These are phyloP conservation scores for Cytospora mali DNA, from an alignment of 2,329 filamentous ascomycete genomes.

Conservation along the genomic window DNA sequence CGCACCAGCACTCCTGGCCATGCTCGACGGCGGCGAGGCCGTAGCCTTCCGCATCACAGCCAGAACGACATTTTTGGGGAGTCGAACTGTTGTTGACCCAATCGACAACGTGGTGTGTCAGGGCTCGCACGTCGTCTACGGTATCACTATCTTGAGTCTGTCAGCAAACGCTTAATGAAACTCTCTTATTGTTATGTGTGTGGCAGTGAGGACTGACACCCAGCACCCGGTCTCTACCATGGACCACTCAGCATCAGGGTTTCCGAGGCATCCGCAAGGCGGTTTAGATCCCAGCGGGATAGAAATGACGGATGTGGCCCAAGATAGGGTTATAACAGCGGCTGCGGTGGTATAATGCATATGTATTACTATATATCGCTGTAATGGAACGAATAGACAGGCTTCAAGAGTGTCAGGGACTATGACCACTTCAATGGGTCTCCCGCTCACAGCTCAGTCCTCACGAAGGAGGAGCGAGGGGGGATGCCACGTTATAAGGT, in stretches of 20 bases:
- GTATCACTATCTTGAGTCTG: neutral
- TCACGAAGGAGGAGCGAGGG: neutral
- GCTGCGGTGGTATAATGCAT: neutral
- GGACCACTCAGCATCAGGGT: neutral
- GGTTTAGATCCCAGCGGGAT: neutral
- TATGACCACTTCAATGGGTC: neutral
- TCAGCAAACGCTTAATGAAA: neutral
- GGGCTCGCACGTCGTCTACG: neutral
- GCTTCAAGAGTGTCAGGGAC: accelerated
- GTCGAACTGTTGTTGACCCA: conserved; percentile 7
- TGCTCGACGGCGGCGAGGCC: conserved; percentile 19
- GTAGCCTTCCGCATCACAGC: conserved; percentile 17
- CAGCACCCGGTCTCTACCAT: neutral
- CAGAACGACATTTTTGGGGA: neutral
- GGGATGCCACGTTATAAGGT: neutral
- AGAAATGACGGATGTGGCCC: neutral
- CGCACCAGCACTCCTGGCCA: conserved; percentile 25
- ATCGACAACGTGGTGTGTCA: conserved; percentile 1
- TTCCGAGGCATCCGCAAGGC: neutral
- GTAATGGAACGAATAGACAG: neutral
- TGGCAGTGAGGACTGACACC: neutral
- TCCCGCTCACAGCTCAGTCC: neutral
- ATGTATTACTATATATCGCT: neutral
- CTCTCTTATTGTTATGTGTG: neutral
- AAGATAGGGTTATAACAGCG: neutral